Evolutionary conservation across 257 asterid genomes (phyloP).

Genomic region (Solanum ossicruentum): DNA sequence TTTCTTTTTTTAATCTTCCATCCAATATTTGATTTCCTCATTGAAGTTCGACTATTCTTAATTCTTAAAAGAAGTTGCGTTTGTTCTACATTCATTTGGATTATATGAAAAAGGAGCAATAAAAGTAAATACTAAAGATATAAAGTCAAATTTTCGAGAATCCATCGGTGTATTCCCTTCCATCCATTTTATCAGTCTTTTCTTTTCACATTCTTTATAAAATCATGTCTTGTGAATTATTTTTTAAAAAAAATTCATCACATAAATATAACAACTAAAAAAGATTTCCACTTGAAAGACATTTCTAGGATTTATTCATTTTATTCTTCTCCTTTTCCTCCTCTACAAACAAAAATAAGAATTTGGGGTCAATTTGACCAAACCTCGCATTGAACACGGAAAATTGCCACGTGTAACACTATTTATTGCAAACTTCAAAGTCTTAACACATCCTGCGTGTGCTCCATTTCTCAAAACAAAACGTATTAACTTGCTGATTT

Average conservation of each 20-base stretch:
- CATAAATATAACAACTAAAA: neutral
- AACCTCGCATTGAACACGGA: neutral
- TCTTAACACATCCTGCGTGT: neutral
- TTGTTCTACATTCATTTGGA: no score
- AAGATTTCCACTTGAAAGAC: neutral
- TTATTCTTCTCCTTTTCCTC: neutral
- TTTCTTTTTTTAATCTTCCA: no score
- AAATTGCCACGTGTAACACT: neutral
- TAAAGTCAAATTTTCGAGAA: neutral
- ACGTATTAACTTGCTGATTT: neutral
- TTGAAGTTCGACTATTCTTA: no score
- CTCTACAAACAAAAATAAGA: neutral
- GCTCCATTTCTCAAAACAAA: neutral
- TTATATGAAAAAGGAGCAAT: neutral
- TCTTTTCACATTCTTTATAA: neutral
- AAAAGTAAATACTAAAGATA: neutral
- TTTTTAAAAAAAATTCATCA: neutral
- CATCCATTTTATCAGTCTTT: neutral
- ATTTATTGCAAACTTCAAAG: neutral
- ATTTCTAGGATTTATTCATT: neutral
- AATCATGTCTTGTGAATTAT: neutral
- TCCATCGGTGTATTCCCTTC: neutral
- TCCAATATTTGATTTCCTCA: no score
- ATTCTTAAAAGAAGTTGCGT: no score
- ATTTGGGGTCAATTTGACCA: neutral